Evolutionary conservation across 129 eudicot species (phyloP).

Genomic region (Chrysanthemum seticuspe): DNA sequence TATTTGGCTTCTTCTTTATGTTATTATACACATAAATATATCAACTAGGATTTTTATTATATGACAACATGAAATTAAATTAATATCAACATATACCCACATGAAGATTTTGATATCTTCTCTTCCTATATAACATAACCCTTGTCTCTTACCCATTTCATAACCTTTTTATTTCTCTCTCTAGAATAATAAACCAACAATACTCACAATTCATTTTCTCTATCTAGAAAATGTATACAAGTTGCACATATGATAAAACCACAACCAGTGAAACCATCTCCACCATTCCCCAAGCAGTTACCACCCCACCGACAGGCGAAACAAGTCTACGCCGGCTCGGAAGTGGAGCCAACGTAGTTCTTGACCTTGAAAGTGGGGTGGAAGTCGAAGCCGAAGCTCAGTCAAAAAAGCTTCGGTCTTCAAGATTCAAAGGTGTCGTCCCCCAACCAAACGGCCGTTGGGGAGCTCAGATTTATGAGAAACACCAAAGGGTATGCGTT

Average conservation of each 20-base stretch:
- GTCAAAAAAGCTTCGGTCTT: conserved; percentile 77
- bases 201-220: neutral
- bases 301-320: conserved; percentile 34
- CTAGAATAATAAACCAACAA: conserved; percentile 7
- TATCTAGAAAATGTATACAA: conserved; percentile 44
- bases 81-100: conserved; percentile 28
- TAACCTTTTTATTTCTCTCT: conserved; percentile 22
- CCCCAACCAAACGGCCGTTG: conserved; percentile 95
- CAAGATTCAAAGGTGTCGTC: conserved; percentile 83
- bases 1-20: conserved; percentile 15
- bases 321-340: no score
- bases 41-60: conserved; percentile 36
- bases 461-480: conserved; percentile 97
- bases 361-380: conserved; percentile 19
- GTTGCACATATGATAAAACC: conserved; percentile 52
- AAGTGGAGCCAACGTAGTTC: no score
- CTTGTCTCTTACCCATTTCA: conserved; percentile 21
- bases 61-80: conserved; percentile 32
- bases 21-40: conserved; percentile 5
- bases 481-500: conserved; percentile 58
- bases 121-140: conserved; percentile 50
- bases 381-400: conserved; percentile 68
- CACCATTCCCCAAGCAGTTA: conserved; percentile 4
- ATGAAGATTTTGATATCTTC: conserved; percentile 23
- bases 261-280: conserved; percentile 52